phyloP scores from a whole-genome alignment of 2,329 filamentous ascomycete genomes.

The Pseudogymnoascus sp. region DNA sequence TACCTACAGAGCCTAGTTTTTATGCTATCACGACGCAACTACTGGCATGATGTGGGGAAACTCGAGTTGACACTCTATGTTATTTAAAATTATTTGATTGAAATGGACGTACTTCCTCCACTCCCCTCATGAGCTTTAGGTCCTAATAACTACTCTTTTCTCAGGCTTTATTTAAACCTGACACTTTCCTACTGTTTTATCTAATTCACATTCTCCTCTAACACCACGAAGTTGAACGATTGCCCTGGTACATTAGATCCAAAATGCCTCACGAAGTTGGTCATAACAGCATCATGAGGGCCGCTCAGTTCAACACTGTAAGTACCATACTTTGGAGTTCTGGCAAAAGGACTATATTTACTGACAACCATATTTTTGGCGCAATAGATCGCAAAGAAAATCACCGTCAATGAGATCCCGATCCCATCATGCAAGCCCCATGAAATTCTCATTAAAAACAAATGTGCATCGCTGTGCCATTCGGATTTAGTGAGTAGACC shows the following conservation, averaged over 20 bases:
- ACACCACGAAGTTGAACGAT: neutral
- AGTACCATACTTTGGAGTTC: neutral
- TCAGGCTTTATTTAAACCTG: neutral
- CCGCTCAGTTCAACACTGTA: constrained; percentile 8
- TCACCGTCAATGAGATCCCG: constrained; percentile 36
- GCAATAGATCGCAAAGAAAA: constrained; percentile 21
- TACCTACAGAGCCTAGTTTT: neutral
- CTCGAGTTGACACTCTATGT: neutral
- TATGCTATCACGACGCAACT: neutral
- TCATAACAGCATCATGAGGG: neutral
- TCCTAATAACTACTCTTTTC: neutral
- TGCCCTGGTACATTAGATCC: neutral
- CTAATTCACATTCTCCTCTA: neutral
- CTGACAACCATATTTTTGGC: neutral
- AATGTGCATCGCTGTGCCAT: constrained; percentile 33
- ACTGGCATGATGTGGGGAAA: neutral
- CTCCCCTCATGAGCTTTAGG: neutral
- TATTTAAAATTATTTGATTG: neutral
- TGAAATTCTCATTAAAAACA: constrained; percentile 33
- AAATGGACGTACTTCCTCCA: neutral
- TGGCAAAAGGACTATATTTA: neutral
- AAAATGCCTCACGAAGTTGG: neutral
- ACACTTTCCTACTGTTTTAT: neutral
- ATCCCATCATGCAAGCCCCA: constrained; percentile 35
- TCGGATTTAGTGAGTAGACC: constrained; percentile 24